Percentiles rank a stretch among this genome's conserved stretches.
Conservation (phyloP, 2,329 filamentous ascomycete species). For the Fusarium subglutinans region DNA sequence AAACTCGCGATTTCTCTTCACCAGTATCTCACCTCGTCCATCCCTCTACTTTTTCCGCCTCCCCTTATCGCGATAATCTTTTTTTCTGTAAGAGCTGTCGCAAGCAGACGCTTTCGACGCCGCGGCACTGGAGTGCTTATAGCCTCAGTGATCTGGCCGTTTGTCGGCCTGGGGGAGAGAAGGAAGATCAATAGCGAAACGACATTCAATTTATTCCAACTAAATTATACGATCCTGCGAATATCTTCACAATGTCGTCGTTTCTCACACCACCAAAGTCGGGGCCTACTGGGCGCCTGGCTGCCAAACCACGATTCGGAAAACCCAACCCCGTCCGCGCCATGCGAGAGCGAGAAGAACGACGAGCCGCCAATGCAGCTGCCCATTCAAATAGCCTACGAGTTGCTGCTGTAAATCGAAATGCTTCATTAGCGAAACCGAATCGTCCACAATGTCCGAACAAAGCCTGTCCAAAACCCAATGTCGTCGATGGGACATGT, state of each 20-base stretch:
- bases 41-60: not conserved
- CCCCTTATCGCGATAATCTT: constrained; percentile 32
- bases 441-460: constrained; percentile 64
- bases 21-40: constrained; percentile 33
- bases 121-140: not conserved
- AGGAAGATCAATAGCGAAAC: not conserved
- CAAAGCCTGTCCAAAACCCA: constrained; percentile 67
- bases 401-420: constrained; percentile 45
- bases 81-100: not conserved
- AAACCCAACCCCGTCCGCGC: constrained; percentile 60
- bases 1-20: constrained; percentile 37
- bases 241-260: constrained; percentile 55
- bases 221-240: not conserved
- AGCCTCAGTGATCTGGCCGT: constrained; percentile 4
- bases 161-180: constrained; percentile 26
- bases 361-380: constrained; percentile 50
- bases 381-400: constrained; percentile 38
- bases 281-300: constrained; percentile 39
- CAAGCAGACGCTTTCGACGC: not conserved
- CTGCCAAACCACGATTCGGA: constrained; percentile 53
- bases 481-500: constrained; percentile 76
- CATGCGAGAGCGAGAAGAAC: constrained; percentile 62
- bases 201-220: not conserved
- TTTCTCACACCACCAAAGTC: constrained; percentile 55
- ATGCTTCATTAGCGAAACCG: constrained; percentile 46